Evolutionary conservation across 140 eudicot genomes (phyloP).

Genomic region (Senecio squalidus): DNA sequence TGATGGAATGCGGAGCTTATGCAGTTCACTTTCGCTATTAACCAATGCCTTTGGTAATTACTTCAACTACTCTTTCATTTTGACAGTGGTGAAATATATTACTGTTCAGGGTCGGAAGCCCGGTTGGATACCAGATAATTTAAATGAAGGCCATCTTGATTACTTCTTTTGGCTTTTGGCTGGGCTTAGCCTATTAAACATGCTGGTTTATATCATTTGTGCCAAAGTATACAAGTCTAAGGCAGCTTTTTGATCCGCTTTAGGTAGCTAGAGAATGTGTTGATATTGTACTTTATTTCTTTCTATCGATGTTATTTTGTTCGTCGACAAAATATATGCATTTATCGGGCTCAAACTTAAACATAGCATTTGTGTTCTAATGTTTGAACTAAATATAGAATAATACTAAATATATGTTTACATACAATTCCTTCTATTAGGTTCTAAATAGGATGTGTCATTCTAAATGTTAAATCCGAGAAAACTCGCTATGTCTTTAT

Average conservation of each 20-base stretch:
- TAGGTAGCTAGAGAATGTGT: not conserved
- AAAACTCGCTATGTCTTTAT: too few species aligned
- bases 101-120: not conserved
- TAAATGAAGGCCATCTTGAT: not conserved
- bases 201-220: not conserved
- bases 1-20: not conserved
- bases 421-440: too few species aligned
- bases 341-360: not conserved
- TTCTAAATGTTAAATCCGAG: too few species aligned
- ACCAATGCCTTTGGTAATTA: not conserved
- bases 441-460: too few species aligned
- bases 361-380: too few species aligned
- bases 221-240: not conserved
- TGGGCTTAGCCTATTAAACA: not conserved
- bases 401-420: too few species aligned
- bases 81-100: not conserved
- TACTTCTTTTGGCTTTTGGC: conserved; percentile 7
- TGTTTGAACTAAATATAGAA: too few species aligned
- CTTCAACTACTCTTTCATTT: not conserved
- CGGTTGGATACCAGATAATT: not conserved
- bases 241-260: not conserved
- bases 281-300: not conserved
- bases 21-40: not conserved
- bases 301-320: too few species aligned
- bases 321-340: too few species aligned